Evolutionary conservation across 768 basidiomycete genomes (phyloP), one percentile per base, ranked within the genome.

Genomic region (Termitomyces sp.): DNA sequence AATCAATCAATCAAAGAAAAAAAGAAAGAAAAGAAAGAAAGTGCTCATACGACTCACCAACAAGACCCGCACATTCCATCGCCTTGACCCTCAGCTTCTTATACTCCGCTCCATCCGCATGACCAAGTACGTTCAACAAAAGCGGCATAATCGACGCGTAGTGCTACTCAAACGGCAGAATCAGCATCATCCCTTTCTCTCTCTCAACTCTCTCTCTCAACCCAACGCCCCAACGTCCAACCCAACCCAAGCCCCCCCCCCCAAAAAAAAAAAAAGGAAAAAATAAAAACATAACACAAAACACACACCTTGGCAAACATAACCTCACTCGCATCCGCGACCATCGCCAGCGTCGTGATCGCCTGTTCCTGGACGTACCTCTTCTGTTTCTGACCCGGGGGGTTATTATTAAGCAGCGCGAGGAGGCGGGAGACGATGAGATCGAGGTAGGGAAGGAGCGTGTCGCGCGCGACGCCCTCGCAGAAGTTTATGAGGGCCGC

Each of bases 401-500:
- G n/a, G n/a, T n/a, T n/a, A n/a, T n/a, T n/a, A n/a, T 28, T 32
- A 10, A 90, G 74, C 3, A 90, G 72, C 58, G 80, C 84, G 12
- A 88, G 71, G 3, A 90, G 75, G 0, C 87, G 80, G 61, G 85
- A 84, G 28, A 95, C 87, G 60, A 93, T 85, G 0, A 82, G 78
- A 51, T 92, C 91, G 17, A 95, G 81, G 67, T 89, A 92, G 0
- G 88, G 88, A 0, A 87, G 62, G 10, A 91, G 78, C 0, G 82
- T 85, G 22, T 88, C 81, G 15, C 83, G 78, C 60, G 83, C 86
- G 35, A 90, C 89, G 35, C 90, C 89, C 66, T 93, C 88, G 68
- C 91, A 94, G 71, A 93, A 93, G 66, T 94, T 95, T 67, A 93
- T 91, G 22, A 94, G 75, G 0, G 91, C 91, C 0, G 92, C 87